Evolutionary conservation across 805 yeast species (phyloP), one percentile per base, ranked within the genome.

Genomic region (Suhomyces faveliae): DNA sequence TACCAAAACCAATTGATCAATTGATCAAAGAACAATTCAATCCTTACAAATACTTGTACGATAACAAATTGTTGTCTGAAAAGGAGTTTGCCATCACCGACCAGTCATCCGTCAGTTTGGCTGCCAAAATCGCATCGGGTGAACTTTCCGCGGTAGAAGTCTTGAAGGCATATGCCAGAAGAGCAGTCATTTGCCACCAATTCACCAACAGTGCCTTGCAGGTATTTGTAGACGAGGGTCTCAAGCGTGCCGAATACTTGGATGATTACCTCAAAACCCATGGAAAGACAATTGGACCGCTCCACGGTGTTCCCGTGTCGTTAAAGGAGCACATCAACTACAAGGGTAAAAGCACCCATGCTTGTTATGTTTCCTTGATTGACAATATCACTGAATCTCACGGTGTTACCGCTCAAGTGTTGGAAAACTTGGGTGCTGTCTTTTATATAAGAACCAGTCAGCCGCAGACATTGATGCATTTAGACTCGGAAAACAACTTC

Each of bases 391-490:
- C 83, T 9, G 58, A 58, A 5, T 72, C 70, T 42, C 79, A 78
- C 55, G 75, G 82, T 6, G 65, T 66, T 25, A 74, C 81, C 10
- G 63, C 75, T n/a, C 71, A 77, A 51, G 69, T 76, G 15, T 62
- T 81, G 56, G 70, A 66, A 49, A 67, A 72, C 23, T 64, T 79
- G 24, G 43, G 88, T 41, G 86, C 85, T 27, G 79, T 83, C 17
- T 77, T 81, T 53, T 83, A 77, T 58, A 80, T 80, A 40, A 74
- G 89, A 61, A 83, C 90, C 7, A 77, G 81, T 48, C 80, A 83
- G 62, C 89, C 89, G 4, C 89, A 83, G 60, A 71, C 82, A 3
- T 67, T 84, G 61, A 84, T 84, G 89, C 88, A 84, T 55, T 66
- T 81, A 59, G 85, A 82, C 61, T 78, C 87, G 20, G 68, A 72